Evolutionary conservation across 2,329 filamentous ascomycete genomes (phyloP), one percentile per base, ranked within the genome.

Genomic region (Hymenoscyphus fructigenus): DNA sequence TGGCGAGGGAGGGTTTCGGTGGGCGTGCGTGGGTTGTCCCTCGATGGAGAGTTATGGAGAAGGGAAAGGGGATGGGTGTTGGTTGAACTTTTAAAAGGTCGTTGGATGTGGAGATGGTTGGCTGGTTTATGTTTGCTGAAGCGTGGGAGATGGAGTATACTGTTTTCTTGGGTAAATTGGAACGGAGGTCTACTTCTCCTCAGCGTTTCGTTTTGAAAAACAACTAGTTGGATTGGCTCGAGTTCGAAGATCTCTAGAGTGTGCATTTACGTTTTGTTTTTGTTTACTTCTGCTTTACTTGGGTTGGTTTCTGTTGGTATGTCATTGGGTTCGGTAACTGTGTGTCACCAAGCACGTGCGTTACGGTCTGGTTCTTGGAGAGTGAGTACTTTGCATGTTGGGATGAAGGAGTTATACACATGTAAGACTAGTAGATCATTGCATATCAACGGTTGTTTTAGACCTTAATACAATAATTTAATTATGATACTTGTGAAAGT

Each of bases 21-120:
- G 29, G 20, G 29, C 3, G 38, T 28, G 32, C 23, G 23, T 32
- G 47, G 20, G 23, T n/a, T 2, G 34, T n/a, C n/a, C 41, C 41
- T 2, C 29, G 26, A 10, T 60, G 58, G 58, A 29, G 59, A 41
- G 32, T 41, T 26, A 41, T 32, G 59, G 59, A 32, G 36, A 50
- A 7, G 44, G 44, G 9, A n/a, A 9, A 20, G n/a, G 47, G 12
- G 41, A 23, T n/a, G 59, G 59, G 59, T 60, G 23, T n/a, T 20
- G 36, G 59, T 53, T 60, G 41, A 29, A 28, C 4, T 38, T 15
- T 4, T 1, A 14, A 15, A 5, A 17, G 36, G 36, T 14, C 14
- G 36, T 17, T 38, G 14, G n/a, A 23, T 59, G 14, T 38, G 57
- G 57, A 26, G 47, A 10, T 23, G 56, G 56, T 47, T 47, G 36